A percentile compares a stretch with the other conserved stretches of the same genome.
phyloP scores from a whole-genome alignment of 2,329 filamentous ascomycete genomes.

The Aspergillus cejpii region DNA sequence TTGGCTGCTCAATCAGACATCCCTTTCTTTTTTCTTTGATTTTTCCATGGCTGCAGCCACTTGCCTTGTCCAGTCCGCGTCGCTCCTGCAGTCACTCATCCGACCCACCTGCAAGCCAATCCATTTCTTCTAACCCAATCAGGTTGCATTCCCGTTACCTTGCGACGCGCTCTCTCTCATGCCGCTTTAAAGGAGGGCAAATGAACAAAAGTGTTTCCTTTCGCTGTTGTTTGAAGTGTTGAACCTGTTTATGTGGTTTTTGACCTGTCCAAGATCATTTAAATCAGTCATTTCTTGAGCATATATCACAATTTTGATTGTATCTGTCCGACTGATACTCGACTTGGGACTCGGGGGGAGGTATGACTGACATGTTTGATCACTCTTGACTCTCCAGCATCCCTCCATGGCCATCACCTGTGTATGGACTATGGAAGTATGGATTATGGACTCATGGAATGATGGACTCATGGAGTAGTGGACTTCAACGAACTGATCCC shows the following conservation, averaged over 20 bases:
- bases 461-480: background rate
- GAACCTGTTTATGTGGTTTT: constrained; percentile 7
- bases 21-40: background rate
- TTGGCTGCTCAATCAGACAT: constrained; percentile 15
- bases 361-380: too few relatives aligned
- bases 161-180: constrained; percentile 24
- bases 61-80: constrained; percentile 23
- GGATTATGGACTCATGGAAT: too few relatives aligned
- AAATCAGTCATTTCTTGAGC: background rate
- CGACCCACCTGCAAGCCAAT: constrained; percentile 13
- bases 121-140: constrained; percentile 24
- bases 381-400: too few relatives aligned
- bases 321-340: too few relatives aligned
- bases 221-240: constrained; percentile 7
- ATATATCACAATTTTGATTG: background rate
- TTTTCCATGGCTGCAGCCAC: constrained; percentile 25
- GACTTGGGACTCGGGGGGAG: too few relatives aligned
- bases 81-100: constrained; percentile 26
- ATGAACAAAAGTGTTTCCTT: constrained; percentile 31
- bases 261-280: constrained; percentile 1
- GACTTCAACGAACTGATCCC: constrained; percentile 7
- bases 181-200: constrained; percentile 33
- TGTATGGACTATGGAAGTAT: too few relatives aligned
- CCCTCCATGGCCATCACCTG: too few relatives aligned
- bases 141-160: constrained; percentile 17